Base-by-base conservation (phyloP, 768 basidiomycete species). In the Trametes meyenii region DNA sequence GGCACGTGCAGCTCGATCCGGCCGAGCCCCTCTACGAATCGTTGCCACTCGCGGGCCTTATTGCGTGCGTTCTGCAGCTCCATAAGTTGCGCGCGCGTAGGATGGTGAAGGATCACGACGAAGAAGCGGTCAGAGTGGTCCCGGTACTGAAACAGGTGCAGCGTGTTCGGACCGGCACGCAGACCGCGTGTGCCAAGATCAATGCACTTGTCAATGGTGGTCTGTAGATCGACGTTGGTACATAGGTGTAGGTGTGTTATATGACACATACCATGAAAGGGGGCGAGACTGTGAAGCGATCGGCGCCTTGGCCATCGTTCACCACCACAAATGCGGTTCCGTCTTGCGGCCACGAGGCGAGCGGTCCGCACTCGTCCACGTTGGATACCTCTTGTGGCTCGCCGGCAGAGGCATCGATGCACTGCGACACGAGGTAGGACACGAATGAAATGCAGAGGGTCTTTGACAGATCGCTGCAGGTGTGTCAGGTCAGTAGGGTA, bases 121-220 rank as follows among this genome's bases (percentile, higher is more conserved):
- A 67, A 66, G 24, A 65, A 52, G 24, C 55, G 62, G n/a, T 65
- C 61, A 1, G 58, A 61, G 53, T 56, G 58, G 51, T 65, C 64
- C 23, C 58, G 45, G 53, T 57, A 64, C 54, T 63, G 67, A 46
- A 51, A 61, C 6, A 69, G 16, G 4, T 55, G 42, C 33, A 67
- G 49, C 14, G 36, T 53, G 54, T 69, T 69, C 24, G n/a, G 49
- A 24, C 64, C 69, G 3, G 43, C 26, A 16, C 21, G 29, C 12
- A 63, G 24, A 19, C n/a, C 42, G 52, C 52, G 60, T 1, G 35
- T 26, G 40, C 62, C 52, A 17, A 66, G 39, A 43, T 66, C 66
- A 35, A 61, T 50, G 49, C 58, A 46, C n/a, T 40, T 26, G 48
- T 66, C 57, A 6, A 50, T 24, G 38, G 58, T 56, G 6, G 49